Conservation (phyloP, 2,329 filamentous ascomycete species). For the Ophiocordyceps camponoti-saundersi region DNA sequence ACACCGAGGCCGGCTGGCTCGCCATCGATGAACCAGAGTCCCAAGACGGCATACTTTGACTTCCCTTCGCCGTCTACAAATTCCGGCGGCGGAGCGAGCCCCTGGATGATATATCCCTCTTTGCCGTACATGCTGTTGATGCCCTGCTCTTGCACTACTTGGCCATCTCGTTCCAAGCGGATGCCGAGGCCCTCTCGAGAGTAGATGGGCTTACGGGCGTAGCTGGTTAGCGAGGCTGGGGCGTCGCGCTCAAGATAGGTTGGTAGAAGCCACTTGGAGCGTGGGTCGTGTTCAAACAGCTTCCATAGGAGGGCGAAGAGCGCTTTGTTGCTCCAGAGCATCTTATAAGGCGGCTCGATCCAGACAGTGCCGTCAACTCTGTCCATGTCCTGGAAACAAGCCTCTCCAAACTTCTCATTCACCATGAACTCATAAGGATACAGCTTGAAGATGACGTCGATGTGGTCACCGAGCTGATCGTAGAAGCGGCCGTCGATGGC, state of each 20-base stretch:
- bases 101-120: conserved; percentile 1
- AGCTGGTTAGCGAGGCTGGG: background rate
- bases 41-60: background rate
- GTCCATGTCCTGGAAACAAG: conserved; percentile 1
- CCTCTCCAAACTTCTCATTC: background rate
- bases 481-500: conserved; percentile 1
- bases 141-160: background rate
- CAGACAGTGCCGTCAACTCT: conserved; percentile 1
- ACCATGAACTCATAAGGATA: conserved; percentile 1
- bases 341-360: conserved; percentile 3
- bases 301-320: conserved; percentile 1
- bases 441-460: conserved; percentile 3
- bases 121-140: background rate
- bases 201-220: conserved; percentile 2
- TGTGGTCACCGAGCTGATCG: conserved; percentile 1
- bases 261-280: conserved; percentile 1
- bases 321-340: conserved; percentile 3
- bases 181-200: conserved; percentile 1
- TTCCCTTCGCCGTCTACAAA: background rate
- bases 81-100: background rate
- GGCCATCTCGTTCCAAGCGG: background rate
- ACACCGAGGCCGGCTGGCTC: background rate
- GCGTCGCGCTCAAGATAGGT: conserved; percentile 2
- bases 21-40: conserved; percentile 2
- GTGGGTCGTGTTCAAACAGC: conserved; percentile 2